phyloP scores from a whole-genome alignment of 2,329 filamentous ascomycete genomes.

The Mycocentrospora acerina region DNA sequence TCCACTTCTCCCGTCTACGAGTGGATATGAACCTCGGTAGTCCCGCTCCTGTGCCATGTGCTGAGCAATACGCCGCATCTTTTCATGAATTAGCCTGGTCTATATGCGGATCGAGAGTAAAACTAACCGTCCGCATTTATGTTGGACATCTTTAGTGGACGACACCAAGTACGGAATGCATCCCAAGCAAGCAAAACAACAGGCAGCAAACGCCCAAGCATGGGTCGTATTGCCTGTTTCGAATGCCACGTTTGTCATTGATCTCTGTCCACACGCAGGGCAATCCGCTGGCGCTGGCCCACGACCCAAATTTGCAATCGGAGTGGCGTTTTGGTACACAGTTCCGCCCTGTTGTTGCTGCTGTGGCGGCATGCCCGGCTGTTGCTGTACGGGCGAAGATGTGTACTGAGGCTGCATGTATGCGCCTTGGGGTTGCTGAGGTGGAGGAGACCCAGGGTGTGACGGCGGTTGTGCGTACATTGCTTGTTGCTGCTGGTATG shows the following conservation, averaged over 20 bases:
- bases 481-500: conserved; percentile 17
- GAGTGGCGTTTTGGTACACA: conserved; percentile 40
- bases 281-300: conserved; percentile 50
- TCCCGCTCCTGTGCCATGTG: conserved; percentile 52
- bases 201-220: conserved; percentile 24
- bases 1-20: conserved; percentile 26
- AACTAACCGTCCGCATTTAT: conserved; percentile 52
- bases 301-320: conserved; percentile 34
- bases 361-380: conserved; percentile 38
- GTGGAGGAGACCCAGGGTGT: conserved; percentile 24
- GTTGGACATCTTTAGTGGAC: conserved; percentile 51
- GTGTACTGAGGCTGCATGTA: conserved; percentile 19
- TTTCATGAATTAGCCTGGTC: too few relatives aligned
- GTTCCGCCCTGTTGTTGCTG: conserved; percentile 29
- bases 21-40: conserved; percentile 48
- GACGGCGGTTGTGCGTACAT: conserved; percentile 20
- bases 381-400: conserved; percentile 7
- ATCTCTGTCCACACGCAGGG: conserved; percentile 47
- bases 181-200: conserved; percentile 47
- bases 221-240: conserved; percentile 42
- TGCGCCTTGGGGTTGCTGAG: conserved; percentile 24
- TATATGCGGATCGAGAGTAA: too few relatives aligned
- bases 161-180: conserved; percentile 54
- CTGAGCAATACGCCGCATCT: conserved; percentile 50
- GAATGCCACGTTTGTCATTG: conserved; percentile 40